These are phyloP conservation scores for Cladorrhinum samala DNA, from an alignment of 495 filamentous ascomycete genomes.

Conservation along the genomic window DNA sequence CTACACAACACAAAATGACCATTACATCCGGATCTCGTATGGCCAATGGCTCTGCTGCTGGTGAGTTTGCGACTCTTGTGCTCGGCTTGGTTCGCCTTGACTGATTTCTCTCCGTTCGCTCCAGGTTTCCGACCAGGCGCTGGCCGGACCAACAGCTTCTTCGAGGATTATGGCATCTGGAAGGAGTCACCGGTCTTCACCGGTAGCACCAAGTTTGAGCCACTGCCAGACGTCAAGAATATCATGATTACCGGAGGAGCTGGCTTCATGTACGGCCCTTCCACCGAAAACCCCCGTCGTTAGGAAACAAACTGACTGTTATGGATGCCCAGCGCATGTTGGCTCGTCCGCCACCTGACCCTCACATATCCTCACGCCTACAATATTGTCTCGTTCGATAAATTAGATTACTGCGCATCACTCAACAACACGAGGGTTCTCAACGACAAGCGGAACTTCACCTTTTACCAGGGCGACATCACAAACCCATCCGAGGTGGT, in stretches of 20 bases:
- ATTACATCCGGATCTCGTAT: not conserved
- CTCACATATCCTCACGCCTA: slow-evolving; percentile 61
- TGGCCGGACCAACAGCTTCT: slow-evolving; percentile 31
- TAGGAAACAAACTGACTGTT: slow-evolving; percentile 8
- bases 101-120: not conserved
- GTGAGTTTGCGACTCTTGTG: not conserved
- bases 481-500: slow-evolving; percentile 55
- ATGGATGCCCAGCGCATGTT: slow-evolving; percentile 46
- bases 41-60: not conserved
- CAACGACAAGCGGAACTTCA: slow-evolving; percentile 58
- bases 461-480: slow-evolving; percentile 68
- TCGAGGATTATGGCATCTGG: slow-evolving; percentile 52
- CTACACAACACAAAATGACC: not conserved
- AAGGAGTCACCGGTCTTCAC: slow-evolving; percentile 58
- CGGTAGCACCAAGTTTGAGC: slow-evolving; percentile 58
- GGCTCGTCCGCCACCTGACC: slow-evolving; percentile 65
- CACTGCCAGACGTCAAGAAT: slow-evolving; percentile 56
- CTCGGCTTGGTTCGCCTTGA: not conserved
- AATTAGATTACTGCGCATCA: slow-evolving; percentile 67
- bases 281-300: not conserved
- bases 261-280: slow-evolving; percentile 58
- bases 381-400: slow-evolving; percentile 70
- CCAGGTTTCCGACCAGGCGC: slow-evolving; percentile 2
- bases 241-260: slow-evolving; percentile 70
- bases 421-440: slow-evolving; percentile 62